phyloP scores from a whole-genome alignment of 179 eudicot species.

The Pouteria campechiana region DNA sequence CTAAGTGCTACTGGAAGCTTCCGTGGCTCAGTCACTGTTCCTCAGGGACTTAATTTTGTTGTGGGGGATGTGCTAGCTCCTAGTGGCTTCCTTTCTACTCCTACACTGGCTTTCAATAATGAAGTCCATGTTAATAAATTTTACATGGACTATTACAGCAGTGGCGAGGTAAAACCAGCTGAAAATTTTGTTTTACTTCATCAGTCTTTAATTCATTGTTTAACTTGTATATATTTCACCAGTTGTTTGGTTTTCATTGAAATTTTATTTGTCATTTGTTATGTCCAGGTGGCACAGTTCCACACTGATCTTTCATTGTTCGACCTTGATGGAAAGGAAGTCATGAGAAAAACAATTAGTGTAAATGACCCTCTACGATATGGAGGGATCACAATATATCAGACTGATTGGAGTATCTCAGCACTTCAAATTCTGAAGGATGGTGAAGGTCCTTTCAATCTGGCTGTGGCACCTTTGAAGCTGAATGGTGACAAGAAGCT shows the following conservation, averaged over 20 bases:
- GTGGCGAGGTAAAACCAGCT: slow-evolving; percentile 94
- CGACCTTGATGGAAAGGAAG: slow-evolving; percentile 88
- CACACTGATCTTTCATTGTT: slow-evolving; percentile 69
- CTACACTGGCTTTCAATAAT: slow-evolving; percentile 65
- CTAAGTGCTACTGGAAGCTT: slow-evolving; percentile 92
- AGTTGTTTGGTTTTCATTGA: not conserved
- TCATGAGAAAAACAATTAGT: slow-evolving; percentile 81
- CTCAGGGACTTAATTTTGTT: slow-evolving; percentile 90
- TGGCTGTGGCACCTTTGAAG: slow-evolving; percentile 87
- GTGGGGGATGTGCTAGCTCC: slow-evolving; percentile 88
- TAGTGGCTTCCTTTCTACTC: slow-evolving; percentile 71
- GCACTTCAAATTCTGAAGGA: slow-evolving; percentile 76
- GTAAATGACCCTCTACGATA: slow-evolving; percentile 93
- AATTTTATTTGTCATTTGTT: not conserved
- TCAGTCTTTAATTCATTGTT: not conserved
- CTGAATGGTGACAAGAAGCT: slow-evolving; percentile 86
- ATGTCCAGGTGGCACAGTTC: slow-evolving; percentile 82
- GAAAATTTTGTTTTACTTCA: slow-evolving; percentile 5
- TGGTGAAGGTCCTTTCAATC: slow-evolving; percentile 90
- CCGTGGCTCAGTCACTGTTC: slow-evolving; percentile 83
- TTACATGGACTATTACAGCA: slow-evolving; percentile 84
- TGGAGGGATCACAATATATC: slow-evolving; percentile 89
- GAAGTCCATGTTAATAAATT: slow-evolving; percentile 89
- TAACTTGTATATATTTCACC: not conserved
- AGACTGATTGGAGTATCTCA: slow-evolving; percentile 95